A percentile compares a stretch with the other conserved stretches of the same genome.
Conservation (phyloP, 1,284 basidiomycete genomes). For the Leccinum pachyderme region DNA sequence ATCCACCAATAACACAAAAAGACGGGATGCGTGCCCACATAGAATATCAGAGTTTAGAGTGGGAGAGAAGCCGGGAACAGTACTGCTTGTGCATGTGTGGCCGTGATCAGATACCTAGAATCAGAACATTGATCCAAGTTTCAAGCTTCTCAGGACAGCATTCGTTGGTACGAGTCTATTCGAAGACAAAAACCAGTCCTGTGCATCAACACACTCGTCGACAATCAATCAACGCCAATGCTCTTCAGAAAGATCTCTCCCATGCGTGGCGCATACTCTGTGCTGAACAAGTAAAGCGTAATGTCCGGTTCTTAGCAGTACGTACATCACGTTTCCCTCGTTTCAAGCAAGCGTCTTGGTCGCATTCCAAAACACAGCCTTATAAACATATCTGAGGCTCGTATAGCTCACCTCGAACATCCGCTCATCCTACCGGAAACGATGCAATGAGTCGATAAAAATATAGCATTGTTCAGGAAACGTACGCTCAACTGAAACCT, state of each 20-base stretch:
- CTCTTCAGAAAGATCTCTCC: background rate
- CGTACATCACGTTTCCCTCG: background rate
- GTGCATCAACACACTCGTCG: background rate
- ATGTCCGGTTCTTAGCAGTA: background rate
- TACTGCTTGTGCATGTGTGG: background rate
- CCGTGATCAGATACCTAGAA: too few relatives aligned
- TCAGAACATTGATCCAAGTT: too few relatives aligned
- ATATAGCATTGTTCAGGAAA: constrained; percentile 6
- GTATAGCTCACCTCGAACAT: constrained; percentile 89
- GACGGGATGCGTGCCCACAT: background rate
- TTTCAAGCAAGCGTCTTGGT: constrained; percentile 40
- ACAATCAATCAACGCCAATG: background rate
- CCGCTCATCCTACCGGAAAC: constrained; percentile 49
- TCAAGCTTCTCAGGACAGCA: too few relatives aligned
- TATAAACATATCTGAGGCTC: constrained; percentile 84
- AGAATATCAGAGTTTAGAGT: background rate
- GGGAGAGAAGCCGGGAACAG: too few relatives aligned
- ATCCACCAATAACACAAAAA: background rate
- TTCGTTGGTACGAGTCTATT: too few relatives aligned
- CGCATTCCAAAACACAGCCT: constrained; percentile 82
- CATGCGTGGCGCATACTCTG: background rate
- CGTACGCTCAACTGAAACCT: constrained; percentile 84
- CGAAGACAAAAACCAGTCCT: background rate
- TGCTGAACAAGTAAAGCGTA: background rate
- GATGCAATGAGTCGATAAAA: constrained; percentile 3